Base-by-base conservation (phyloP, 2,329 filamentous ascomycete species). In the Microcyclosporella mali region DNA sequence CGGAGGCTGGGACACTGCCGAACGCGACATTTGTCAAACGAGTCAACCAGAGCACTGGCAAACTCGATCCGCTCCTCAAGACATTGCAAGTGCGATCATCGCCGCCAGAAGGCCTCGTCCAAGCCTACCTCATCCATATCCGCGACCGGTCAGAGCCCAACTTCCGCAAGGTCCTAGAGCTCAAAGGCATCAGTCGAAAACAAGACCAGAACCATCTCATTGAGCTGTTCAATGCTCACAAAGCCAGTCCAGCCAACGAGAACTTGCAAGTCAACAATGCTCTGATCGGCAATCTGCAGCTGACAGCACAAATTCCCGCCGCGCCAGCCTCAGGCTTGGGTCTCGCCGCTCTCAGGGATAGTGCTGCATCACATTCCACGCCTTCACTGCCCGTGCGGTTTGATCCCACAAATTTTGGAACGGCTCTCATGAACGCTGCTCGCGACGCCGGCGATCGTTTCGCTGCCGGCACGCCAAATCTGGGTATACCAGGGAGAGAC, bases 51-150 rank as follows among this genome's bases (percentile, higher is more conserved):
- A 84, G 79, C 59, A 92, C 95, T 75, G 80, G 81, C 45, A 87
- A 88, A 53, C 82, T 97, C 52, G 90, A 97, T 59, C 85, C 88
- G 1, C 77, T 98, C 16, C 82, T 98, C 56, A 98, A 98, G 68
- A 97, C 92, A 2, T 78, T 98, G 2, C 92, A 98, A 72, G 90
- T 98, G 36, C 87, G 87, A 19, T 81, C 89, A 2, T 86, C 85
- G 3, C 92, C 92, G 0, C 85, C 90, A 0, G 92, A 98, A 70
- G 90, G 87, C 2, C 78, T 98, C 3, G 89, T 98, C 0, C 90
- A 97, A 69, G 92, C 92, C 27, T 98, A 98, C 64, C 81, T 98
- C 27, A 94, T 97, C 65, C 92, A 97, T 68, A 92, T 98, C 52
- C 88, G 81, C 53, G 92, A 98, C 71, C 82, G 85, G 43, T 94